These are phyloP conservation scores for Diaporthe sp. DNA, from an alignment of 2,329 filamentous ascomycete species.

Conservation along the genomic window DNA sequence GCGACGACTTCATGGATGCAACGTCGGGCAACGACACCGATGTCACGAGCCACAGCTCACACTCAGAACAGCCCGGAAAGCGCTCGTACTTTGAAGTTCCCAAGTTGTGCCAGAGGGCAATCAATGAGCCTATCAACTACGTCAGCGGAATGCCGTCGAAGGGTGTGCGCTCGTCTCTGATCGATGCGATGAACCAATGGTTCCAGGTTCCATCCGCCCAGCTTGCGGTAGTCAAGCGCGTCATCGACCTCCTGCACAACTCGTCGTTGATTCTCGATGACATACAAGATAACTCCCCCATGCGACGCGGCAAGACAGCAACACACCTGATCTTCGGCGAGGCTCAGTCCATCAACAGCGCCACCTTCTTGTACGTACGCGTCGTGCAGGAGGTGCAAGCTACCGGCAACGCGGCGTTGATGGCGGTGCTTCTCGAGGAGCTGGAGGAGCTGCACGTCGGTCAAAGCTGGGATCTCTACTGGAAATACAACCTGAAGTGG, in stretches of 20 bases:
- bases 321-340: conserved; percentile 13
- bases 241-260: conserved; percentile 16
- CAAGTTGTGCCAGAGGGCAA: not conserved
- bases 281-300: conserved; percentile 12
- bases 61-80: not conserved
- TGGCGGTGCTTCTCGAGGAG: conserved; percentile 29
- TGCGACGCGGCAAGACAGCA: conserved; percentile 9
- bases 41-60: conserved; percentile 7
- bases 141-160: conserved; percentile 17
- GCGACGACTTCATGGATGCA: not conserved
- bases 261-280: conserved; percentile 26
- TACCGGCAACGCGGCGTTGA: not conserved
- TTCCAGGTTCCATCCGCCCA: not conserved
- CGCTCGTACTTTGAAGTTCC: not conserved
- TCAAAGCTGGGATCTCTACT: conserved; percentile 47
- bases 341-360: conserved; percentile 23
- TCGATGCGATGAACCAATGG: conserved; percentile 23
- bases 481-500: conserved; percentile 41
- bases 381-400: not conserved
- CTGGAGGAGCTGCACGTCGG: conserved; percentile 43
- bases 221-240: not conserved
- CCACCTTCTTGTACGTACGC: not conserved
- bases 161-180: not conserved
- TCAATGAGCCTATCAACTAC: conserved; percentile 20
- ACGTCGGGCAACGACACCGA: conserved; percentile 16